Evolutionary conservation across 2,329 filamentous ascomycete species (phyloP), one percentile per base, ranked within the genome.

Genomic region (Penicillium sp.): DNA sequence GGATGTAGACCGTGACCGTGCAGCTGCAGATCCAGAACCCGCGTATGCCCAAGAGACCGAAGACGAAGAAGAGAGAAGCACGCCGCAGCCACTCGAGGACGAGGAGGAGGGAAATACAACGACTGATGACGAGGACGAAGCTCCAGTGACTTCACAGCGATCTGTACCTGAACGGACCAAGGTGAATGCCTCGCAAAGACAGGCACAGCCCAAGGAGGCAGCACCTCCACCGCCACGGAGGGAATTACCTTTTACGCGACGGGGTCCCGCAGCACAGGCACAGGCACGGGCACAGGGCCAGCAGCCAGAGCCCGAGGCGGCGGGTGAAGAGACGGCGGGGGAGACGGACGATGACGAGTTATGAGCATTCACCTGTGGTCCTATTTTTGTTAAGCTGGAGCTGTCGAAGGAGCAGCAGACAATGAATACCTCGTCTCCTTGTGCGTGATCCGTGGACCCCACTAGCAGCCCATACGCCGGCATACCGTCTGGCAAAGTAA

Each of bases 261-360:
- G 62, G 16, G 60, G 35, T 16, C 46, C 57, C n/a, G 1, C 53
- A 58, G 42, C 55, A 33, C 28, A 58, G 28, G 35, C 37, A 4
- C 10, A 42, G 10, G 58, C 26, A 52, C 65, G 43, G 56, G 40
- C 58, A 30, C 63, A 46, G 56, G 40, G 57, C 30, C 63, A 51
- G 28, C 64, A 16, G 54, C n/a, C 25, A 33, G 45, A 51, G 30
- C 30, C 58, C 35, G 58, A 57, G 14, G 60, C 67, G 33, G 65
- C 62, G 35, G 63, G 55, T 6, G 73, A 71, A 54, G 70, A 66
- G 42, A 73, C 65, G 6, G 70, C 61, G 35, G 77, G 75, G 22
- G 76, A 76, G 55, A 77, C 74, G 10, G 78, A 78, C 59, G 78
- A 80, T 61, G 78, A 80, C 69, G 78, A 80, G 60, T 59, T 79